phyloP scores from a whole-genome alignment of 331 rosid species.

The Malus hybrid region DNA sequence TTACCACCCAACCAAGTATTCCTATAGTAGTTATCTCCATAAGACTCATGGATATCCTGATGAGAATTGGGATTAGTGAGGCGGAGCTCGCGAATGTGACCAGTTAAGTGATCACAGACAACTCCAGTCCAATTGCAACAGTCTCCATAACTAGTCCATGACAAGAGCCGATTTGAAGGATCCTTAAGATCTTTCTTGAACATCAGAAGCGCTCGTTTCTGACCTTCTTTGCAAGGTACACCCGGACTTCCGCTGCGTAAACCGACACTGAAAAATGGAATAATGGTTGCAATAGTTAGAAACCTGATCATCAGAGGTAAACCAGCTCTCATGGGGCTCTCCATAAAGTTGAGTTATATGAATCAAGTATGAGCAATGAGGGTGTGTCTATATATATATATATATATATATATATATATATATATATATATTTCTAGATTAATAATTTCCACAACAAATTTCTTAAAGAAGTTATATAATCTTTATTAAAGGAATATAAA shows the following conservation, averaged over 20 bases:
- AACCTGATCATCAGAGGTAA: background rate
- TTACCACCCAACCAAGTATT: background rate
- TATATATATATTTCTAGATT: too few species aligned
- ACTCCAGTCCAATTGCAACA: constrained; percentile 18
- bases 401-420: too few species aligned
- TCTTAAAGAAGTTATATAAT: too few species aligned
- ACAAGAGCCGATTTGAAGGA: constrained; percentile 5
- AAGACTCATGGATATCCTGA: background rate
- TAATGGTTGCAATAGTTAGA: background rate
- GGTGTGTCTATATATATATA: too few species aligned
- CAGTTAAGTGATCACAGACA: constrained; percentile 2
- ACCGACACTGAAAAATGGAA: too few species aligned
- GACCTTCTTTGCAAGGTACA: constrained; percentile 11
- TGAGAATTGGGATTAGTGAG: background rate
- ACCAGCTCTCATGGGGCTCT: background rate
- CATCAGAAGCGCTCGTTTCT: constrained; percentile 12
- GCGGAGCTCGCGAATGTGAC: constrained; percentile 1
- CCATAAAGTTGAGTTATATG: background rate
- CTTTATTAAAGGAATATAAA: too few species aligned
- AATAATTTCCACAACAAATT: too few species aligned
- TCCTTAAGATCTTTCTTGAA: constrained; percentile 19
- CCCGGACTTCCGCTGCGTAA: background rate
- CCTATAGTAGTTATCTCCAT: background rate
- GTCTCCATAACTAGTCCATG: constrained; percentile 17
- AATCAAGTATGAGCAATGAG: background rate